Evolutionary conservation across 345 rosid genomes (phyloP), one percentile per base, ranked within the genome.

Genomic region (Aquilaria sinensis): DNA sequence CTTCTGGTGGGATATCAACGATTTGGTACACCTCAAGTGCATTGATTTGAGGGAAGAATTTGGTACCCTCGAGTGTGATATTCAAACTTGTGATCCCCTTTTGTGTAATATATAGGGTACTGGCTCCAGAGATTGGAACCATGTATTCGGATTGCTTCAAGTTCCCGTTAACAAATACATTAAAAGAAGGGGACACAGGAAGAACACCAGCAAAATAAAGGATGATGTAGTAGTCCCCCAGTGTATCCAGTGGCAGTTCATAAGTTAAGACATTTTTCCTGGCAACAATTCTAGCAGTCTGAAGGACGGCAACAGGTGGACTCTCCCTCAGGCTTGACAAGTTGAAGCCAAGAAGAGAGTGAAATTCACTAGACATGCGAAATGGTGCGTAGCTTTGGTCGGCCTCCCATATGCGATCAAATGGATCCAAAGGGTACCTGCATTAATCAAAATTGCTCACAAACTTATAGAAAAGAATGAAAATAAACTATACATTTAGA

Each of bases 361-460:
- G 74, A 65, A 89, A 77, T 33, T 70, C 77, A 1, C 61, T 58
- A 13, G 96, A 89, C 51, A 77, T 68, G 58, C 74, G 96, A 69
- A 68, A 75, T 9, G 96, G 93, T 14, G 72, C 69, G 63, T 78
- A 89, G 71, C 78, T 73, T 60, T 73, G 72, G 70, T 89, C 96
- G 5, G 83, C 81, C 70, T 92, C 93, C 98, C 96, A 92, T 41
- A 89, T 76, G 11, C 96, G 84, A 77, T 92, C 98, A 77, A 67
- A 92, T 23, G 81, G 88, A 75, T 92, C 96, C 67, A 23, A 47
- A 53, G 96, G 96, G 55, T 89, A 92, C 85, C 98, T 92, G 78
- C 14, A 72, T 63, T 34, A 64, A 30, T 58, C 23, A 29, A 68
- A 66, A n/a, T 12, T 51, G 48, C 12, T 34, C 51, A 46, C 29